Evolutionary conservation across 805 yeast genomes (phyloP).

Genomic region (Debaryomyces hansenii): DNA sequence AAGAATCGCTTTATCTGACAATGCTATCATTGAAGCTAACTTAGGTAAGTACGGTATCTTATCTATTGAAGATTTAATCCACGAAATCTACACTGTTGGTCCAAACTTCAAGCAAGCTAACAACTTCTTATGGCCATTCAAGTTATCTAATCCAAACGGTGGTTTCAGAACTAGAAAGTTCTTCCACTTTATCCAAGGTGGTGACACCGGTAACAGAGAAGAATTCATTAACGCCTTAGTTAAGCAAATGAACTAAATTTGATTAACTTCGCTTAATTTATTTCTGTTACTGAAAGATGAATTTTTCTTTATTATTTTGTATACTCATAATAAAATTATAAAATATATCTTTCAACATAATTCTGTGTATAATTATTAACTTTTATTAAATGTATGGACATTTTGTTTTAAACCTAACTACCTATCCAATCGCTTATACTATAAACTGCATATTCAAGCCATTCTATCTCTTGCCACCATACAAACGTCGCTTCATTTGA

Average conservation of each 20-base stretch:
- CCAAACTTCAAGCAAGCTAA: slow-evolving; percentile 98
- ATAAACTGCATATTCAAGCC: slow-evolving; percentile 29
- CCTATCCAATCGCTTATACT: slow-evolving; percentile 15
- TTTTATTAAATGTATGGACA: not conserved
- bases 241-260: slow-evolving; percentile 83
- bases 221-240: slow-evolving; percentile 91
- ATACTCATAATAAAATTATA: slow-evolving; percentile 5
- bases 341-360: slow-evolving; percentile 1
- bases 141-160: slow-evolving; percentile 94
- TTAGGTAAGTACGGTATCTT: slow-evolving; percentile 92
- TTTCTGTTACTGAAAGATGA: slow-evolving; percentile 2
- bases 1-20: slow-evolving; percentile 88
- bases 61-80: slow-evolving; percentile 91
- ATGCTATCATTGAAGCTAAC: slow-evolving; percentile 81
- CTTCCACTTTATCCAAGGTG: slow-evolving; percentile 97
- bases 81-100: slow-evolving; percentile 94
- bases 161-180: slow-evolving; percentile 98
- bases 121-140: slow-evolving; percentile 99
- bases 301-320: slow-evolving; percentile 2
- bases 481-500: slow-evolving; percentile 10
- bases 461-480: slow-evolving; percentile 34
- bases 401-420: not conserved
- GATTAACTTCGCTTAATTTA: slow-evolving; percentile 1
- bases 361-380: not conserved
- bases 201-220: slow-evolving; percentile 98